Conservation (phyloP, 108 stramenopile species). For the Nitzschia putrida region DNA sequence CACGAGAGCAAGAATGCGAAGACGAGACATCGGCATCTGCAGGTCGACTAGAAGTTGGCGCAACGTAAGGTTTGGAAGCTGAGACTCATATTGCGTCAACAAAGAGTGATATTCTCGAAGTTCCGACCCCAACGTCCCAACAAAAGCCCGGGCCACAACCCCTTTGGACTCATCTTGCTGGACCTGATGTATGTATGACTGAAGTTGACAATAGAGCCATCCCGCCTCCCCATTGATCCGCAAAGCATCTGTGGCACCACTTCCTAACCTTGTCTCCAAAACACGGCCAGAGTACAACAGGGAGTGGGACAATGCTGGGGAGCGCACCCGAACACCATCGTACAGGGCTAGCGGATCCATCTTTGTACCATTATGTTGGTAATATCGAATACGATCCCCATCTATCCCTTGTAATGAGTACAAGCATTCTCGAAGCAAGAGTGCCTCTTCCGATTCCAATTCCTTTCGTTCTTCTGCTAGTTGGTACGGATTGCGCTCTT, state of each 20-base stretch:
- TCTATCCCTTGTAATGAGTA: conserved; percentile 58
- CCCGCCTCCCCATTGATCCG: conserved; percentile 79
- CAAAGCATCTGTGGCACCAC: conserved; percentile 72
- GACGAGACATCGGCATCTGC: conserved; percentile 52
- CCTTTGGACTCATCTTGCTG: conserved; percentile 54
- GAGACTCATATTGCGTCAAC: conserved; percentile 67
- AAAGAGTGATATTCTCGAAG: conserved; percentile 70
- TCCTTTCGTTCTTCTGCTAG: conserved; percentile 13
- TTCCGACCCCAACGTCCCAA: conserved; percentile 65
- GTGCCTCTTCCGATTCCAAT: conserved; percentile 48
- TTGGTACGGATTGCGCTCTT: not conserved
- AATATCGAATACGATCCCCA: conserved; percentile 49
- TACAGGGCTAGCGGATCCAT: conserved; percentile 7
- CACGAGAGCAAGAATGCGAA: conserved; percentile 73
- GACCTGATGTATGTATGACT: conserved; percentile 31
- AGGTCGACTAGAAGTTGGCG: conserved; percentile 70
- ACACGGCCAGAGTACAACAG: conserved; percentile 26
- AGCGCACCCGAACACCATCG: conserved; percentile 36
- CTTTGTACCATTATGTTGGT: conserved; percentile 1
- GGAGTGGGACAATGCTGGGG: conserved; percentile 19
- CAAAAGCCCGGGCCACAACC: conserved; percentile 71
- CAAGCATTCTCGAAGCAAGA: conserved; percentile 52
- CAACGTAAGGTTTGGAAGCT: conserved; percentile 60
- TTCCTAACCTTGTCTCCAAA: conserved; percentile 49
- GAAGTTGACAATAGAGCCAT: conserved; percentile 73